Conservation (phyloP, 1,284 basidiomycete species). For the Ustilago loliicola region DNA sequence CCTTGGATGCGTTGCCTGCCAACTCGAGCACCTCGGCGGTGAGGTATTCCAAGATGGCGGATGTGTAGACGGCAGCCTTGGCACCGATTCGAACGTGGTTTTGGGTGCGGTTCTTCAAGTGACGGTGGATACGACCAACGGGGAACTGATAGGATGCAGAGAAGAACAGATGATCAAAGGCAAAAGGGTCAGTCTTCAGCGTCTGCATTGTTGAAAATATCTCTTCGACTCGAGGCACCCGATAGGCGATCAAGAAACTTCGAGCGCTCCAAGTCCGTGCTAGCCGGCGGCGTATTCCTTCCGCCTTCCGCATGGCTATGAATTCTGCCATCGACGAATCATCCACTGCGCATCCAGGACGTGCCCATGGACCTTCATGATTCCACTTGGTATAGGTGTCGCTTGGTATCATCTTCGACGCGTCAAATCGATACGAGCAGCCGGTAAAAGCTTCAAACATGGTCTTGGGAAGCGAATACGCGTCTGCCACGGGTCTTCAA, state of each 20-base stretch:
- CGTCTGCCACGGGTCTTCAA: background rate
- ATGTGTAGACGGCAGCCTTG: constrained; percentile 91
- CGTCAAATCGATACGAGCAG: background rate
- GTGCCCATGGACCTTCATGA: background rate
- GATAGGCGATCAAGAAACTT: background rate
- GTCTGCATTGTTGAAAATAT: background rate
- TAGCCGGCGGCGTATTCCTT: no score
- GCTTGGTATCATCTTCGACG: background rate
- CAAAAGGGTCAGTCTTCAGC: constrained; percentile 11
- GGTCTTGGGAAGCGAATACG: background rate
- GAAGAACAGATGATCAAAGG: background rate
- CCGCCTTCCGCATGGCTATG: background rate
- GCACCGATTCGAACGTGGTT: constrained; percentile 93
- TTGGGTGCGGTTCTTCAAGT: constrained; percentile 91
- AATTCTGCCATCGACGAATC: background rate
- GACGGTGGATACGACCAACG: constrained; percentile 93
- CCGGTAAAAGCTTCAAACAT: background rate
- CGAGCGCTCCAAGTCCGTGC: background rate
- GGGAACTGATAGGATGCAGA: constrained; percentile 77
- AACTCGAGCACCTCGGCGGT: constrained; percentile 91
- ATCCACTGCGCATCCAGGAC: background rate
- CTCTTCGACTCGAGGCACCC: background rate
- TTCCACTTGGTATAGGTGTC: background rate
- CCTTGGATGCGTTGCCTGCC: constrained; percentile 97
- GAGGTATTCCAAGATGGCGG: constrained; percentile 89